Evolutionary conservation across 805 yeast genomes (phyloP).

Genomic region (Spathaspora girioi): DNA sequence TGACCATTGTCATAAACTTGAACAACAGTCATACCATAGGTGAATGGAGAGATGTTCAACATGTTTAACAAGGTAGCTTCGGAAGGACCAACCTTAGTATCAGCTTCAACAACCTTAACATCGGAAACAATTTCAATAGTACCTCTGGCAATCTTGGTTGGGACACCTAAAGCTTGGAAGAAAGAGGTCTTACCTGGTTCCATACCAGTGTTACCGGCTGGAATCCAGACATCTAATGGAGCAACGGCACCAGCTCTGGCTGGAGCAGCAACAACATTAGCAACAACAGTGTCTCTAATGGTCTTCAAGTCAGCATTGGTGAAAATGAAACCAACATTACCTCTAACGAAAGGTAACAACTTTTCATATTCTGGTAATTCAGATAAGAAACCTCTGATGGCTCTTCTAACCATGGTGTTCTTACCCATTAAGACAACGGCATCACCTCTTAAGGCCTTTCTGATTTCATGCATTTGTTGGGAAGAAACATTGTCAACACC

Average conservation of each 20-base stretch:
- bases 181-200: slow-evolving; percentile 99
- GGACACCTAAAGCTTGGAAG: slow-evolving; percentile 99
- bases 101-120: slow-evolving; percentile 88
- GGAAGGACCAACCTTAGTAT: slow-evolving; percentile 94
- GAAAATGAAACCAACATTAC: slow-evolving; percentile 99
- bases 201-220: slow-evolving; percentile 99
- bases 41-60: slow-evolving; percentile 99
- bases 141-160: slow-evolving; percentile 99
- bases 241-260: slow-evolving; percentile 99
- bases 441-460: slow-evolving; percentile 92
- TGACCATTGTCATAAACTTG: slow-evolving; percentile 99
- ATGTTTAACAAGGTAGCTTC: slow-evolving; percentile 98
- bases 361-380: slow-evolving; percentile 97
- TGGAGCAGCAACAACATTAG: slow-evolving; percentile 99
- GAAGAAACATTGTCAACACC: slow-evolving; percentile 99
- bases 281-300: slow-evolving; percentile 81
- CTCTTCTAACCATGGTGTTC: slow-evolving; percentile 99
- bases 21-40: slow-evolving; percentile 95
- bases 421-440: slow-evolving; percentile 99
- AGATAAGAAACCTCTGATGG: slow-evolving; percentile 90
- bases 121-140: slow-evolving; percentile 98
- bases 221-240: slow-evolving; percentile 95
- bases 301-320: slow-evolving; percentile 92
- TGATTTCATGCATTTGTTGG: slow-evolving; percentile 99
- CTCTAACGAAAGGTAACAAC: slow-evolving; percentile 90